phyloP scores from a whole-genome alignment of 768 basidiomycete species.

The Xanthoconium purpureum region DNA sequence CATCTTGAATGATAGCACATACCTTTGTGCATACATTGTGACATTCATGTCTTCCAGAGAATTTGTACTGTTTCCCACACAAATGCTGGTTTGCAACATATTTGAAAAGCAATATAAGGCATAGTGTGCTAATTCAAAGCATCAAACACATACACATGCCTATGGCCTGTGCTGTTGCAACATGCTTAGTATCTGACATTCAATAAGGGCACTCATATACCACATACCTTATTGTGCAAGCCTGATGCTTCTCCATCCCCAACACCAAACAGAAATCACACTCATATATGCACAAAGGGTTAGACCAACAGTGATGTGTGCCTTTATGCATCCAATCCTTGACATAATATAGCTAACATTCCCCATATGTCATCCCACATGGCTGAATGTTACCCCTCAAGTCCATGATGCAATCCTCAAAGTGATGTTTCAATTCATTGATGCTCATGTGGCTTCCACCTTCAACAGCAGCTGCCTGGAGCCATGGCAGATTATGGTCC shows the following conservation, averaged over 20 bases:
- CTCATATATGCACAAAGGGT: constrained; percentile 42
- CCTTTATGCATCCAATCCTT: constrained; percentile 43
- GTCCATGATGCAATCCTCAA: constrained; percentile 43
- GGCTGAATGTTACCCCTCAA: constrained; percentile 45
- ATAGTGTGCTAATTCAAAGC: accelerated
- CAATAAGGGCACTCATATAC: not conserved
- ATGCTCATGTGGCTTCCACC: constrained; percentile 38
- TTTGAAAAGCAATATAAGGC: constrained; percentile 29
- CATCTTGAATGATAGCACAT: not conserved
- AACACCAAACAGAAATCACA: constrained; percentile 40
- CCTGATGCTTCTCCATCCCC: constrained; percentile 29
- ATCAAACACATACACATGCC: constrained; percentile 44
- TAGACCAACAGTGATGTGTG: constrained; percentile 48
- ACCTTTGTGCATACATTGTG: constrained; percentile 52
- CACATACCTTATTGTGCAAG: constrained; percentile 49
- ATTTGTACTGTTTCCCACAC: constrained; percentile 50
- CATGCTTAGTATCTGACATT: not conserved
- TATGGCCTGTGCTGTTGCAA: constrained; percentile 51
- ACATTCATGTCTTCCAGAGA: constrained; percentile 50
- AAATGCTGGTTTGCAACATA: constrained; percentile 52
- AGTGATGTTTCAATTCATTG: constrained; percentile 41
- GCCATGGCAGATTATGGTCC: constrained; percentile 44
- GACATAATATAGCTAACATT: constrained; percentile 50
- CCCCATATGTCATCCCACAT: constrained; percentile 46
- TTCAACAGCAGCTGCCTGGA: constrained; percentile 28